Conservation (phyloP, 2,329 filamentous ascomycete genomes). For the Fonsecaea pugnacius region DNA sequence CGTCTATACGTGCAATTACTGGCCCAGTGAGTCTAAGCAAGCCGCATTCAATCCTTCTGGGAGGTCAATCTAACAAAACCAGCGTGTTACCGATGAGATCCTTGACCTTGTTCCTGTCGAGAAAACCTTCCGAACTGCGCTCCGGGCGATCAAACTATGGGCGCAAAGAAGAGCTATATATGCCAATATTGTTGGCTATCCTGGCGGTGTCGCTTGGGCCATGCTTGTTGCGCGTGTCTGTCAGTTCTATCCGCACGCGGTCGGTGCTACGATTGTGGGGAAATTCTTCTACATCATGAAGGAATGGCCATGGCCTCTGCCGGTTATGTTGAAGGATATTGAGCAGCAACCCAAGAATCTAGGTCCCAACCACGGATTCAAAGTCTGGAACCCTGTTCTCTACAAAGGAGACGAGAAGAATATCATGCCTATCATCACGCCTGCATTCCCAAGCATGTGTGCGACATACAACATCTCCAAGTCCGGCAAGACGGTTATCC, state of each 20-base stretch:
- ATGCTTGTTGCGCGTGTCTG: conserved; percentile 96
- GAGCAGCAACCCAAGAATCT: conserved; percentile 79
- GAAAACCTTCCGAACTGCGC: conserved; percentile 83
- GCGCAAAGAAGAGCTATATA: conserved; percentile 90
- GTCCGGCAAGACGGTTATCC: conserved; percentile 83
- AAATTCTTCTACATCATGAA: conserved; percentile 95
- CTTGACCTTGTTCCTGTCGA: conserved; percentile 84
- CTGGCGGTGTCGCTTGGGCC: conserved; percentile 95
- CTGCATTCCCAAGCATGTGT: conserved; percentile 97
- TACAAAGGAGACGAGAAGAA: conserved; percentile 82
- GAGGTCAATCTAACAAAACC: conserved; percentile 9
- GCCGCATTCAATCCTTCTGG: neutral
- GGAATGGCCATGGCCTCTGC: conserved; percentile 91
- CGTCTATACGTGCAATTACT: conserved; percentile 85
- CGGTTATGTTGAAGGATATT: conserved; percentile 86
- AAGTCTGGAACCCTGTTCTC: conserved; percentile 90
- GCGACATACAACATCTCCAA: conserved; percentile 90
- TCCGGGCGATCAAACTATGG: conserved; percentile 95
- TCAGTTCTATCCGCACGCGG: conserved; percentile 92
- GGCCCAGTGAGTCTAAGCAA: conserved; percentile 62
- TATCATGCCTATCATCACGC: conserved; percentile 97
- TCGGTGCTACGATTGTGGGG: conserved; percentile 81
- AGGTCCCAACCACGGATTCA: conserved; percentile 53
- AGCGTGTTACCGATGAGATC: conserved; percentile 88
- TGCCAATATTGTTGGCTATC: conserved; percentile 94